Percentiles rank a stretch among this genome's conserved stretches.
Evolutionary conservation across 768 basidiomycete genomes (phyloP).

Genomic region (Exsudoporus frostii): DNA sequence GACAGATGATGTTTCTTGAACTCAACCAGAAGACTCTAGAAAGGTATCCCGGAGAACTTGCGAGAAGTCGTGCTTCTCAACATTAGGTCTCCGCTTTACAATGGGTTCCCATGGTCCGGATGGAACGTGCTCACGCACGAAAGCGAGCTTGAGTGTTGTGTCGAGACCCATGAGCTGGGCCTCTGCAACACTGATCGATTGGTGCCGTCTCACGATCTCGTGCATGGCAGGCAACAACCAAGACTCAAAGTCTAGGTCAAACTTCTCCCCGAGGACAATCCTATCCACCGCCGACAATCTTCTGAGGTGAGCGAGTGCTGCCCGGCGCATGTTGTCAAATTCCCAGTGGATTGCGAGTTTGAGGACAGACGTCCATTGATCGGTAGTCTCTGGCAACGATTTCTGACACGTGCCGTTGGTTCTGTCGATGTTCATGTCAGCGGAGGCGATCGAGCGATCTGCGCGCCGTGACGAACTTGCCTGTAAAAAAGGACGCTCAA

Average conservation of each 20-base stretch:
- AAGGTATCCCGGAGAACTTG: neutral
- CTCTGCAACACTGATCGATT: slow-evolving; percentile 23
- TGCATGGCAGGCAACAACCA: slow-evolving; percentile 39
- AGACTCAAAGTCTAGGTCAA: slow-evolving; percentile 19
- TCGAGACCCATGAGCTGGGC: slow-evolving; percentile 27
- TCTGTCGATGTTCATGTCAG: neutral
- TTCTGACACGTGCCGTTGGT: neutral
- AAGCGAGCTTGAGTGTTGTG: slow-evolving; percentile 10
- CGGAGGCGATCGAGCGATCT: neutral
- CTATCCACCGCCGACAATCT: slow-evolving; percentile 27
- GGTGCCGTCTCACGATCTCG: slow-evolving; percentile 21
- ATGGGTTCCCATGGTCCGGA: neutral
- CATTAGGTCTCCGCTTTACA: neutral
- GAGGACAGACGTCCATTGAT: slow-evolving; percentile 38
- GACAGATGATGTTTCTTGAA: neutral
- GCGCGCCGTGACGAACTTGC: neutral
- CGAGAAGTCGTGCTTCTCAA: neutral
- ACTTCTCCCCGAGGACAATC: slow-evolving; percentile 31
- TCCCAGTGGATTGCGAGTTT: slow-evolving; percentile 37
- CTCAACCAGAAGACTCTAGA: neutral
- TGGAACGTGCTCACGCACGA: slow-evolving; percentile 7
- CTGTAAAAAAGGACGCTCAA: slow-evolving; percentile 12
- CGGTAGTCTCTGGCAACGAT: neutral
- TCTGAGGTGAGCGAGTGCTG: slow-evolving; percentile 23
- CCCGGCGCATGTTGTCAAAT: slow-evolving; percentile 29